These are phyloP conservation scores for Sedum album DNA, from an alignment of 164 flowering plant genomes.

Conservation along the genomic window DNA sequence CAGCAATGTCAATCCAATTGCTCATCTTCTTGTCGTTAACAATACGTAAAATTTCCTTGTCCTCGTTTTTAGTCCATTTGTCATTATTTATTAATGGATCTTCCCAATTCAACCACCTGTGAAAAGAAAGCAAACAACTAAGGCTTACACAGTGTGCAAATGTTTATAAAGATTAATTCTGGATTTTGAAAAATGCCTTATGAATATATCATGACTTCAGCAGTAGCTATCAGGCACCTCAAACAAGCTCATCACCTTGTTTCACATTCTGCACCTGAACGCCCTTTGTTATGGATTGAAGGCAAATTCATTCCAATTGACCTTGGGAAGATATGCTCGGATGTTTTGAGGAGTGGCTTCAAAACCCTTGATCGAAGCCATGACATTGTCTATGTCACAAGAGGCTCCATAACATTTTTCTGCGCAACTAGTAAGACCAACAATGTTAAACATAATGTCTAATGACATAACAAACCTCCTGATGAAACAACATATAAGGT, in stretches of 20 bases:
- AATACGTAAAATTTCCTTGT: slow-evolving; percentile 47
- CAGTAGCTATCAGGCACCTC: too few relatives aligned
- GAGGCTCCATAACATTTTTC: slow-evolving; percentile 32
- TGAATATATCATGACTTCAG: not conserved
- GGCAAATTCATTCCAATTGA: slow-evolving; percentile 72
- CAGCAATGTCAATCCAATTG: slow-evolving; percentile 74
- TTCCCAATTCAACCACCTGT: slow-evolving; percentile 81
- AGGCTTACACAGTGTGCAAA: slow-evolving; percentile 1
- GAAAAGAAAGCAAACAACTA: slow-evolving; percentile 2
- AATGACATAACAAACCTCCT: too few relatives aligned
- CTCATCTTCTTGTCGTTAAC: slow-evolving; percentile 49
- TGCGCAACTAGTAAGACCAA: too few relatives aligned
- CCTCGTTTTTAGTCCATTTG: slow-evolving; percentile 64
- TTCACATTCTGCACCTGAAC: slow-evolving; percentile 84
- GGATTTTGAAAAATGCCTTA: not conserved
- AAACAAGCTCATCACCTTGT: slow-evolving; percentile 73
- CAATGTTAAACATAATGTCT: too few relatives aligned
- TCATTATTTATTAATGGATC: slow-evolving; percentile 66
- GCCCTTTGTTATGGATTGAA: slow-evolving; percentile 45
- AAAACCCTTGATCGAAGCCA: slow-evolving; percentile 38
- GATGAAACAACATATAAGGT: too few relatives aligned
- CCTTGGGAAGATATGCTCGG: slow-evolving; percentile 48
- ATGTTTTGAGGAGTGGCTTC: slow-evolving; percentile 46
- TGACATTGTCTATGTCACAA: slow-evolving; percentile 34
- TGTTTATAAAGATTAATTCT: not conserved